Evolutionary conservation across 371 early-diverging fungal species (phyloP), one percentile per base, ranked within the genome.

Genomic region (Amoeboaphelidium occidentale): DNA sequence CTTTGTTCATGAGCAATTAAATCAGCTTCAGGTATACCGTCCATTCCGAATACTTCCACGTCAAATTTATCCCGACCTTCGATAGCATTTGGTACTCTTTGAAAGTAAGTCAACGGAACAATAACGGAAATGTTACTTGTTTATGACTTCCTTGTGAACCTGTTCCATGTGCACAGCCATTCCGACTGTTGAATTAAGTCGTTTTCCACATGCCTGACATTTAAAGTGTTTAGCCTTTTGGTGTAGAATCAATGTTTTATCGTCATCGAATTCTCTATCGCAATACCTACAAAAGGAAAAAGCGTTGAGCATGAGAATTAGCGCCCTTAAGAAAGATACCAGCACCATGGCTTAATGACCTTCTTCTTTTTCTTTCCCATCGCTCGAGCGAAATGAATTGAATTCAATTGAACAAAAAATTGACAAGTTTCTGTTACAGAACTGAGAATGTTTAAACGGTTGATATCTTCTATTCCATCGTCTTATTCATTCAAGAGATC

Each of bases 181-280:
- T 51, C 90, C 92, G 53, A 79, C 78, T 0, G 85, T 88, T 2
- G 90, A 84, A 67, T 79, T 85, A 43, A 89, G 70, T 53, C 78
- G 76, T 59, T 85, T 86, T 53, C 63, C 58, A 60, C 94, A 94
- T 20, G 67, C 63, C 46, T 61, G 67, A 61, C 94, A 90, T 57
- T 88, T 85, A 70, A 88, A 89, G 61, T 90, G 89, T 58, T 84
- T 83, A 24, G 85, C 85, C 68, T 76, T 57, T 61, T 91, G 88
- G 63, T 93, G 91, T 50, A 78, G 72, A 27, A 93, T 78, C 48
- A 94, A 69, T 6, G 88, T 79, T 58, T 85, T 88, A 52, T 89
- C 90, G 61, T 89, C 90, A 49, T 89, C 89, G 61, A 94, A 94
- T 50, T 87, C 87, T 53, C 89, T 74, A 58, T 91, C 88, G 63